A percentile compares a stretch with the other conserved stretches of the same genome.
phyloP scores from a whole-genome alignment of 257 asterid species.

The Salvia splendens region DNA sequence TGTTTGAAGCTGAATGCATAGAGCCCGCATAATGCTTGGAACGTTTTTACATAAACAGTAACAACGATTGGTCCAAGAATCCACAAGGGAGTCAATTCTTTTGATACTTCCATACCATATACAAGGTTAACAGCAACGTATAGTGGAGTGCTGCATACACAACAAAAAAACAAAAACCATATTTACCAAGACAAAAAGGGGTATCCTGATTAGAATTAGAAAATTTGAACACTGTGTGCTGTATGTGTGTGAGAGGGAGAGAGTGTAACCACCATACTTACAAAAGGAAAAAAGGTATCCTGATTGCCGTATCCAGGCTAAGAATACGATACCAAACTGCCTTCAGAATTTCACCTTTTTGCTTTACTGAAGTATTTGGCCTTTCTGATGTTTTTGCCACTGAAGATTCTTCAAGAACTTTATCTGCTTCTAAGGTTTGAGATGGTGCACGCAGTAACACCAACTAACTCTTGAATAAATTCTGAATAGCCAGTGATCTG shows the following conservation, averaged over 20 bases:
- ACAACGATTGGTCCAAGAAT: conserved; percentile 71
- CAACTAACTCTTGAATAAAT: conserved; percentile 64
- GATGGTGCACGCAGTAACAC: conserved; percentile 48
- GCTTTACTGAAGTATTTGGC: conserved; percentile 33
- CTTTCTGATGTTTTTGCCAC: conserved; percentile 39
- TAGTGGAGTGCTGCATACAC: conserved; percentile 63
- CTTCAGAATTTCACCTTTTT: conserved; percentile 36
- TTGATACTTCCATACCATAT: conserved; percentile 66
- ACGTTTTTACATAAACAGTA: conserved; percentile 57
- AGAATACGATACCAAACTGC: conserved; percentile 48
- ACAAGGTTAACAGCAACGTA: conserved; percentile 56
- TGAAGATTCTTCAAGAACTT: conserved; percentile 46
- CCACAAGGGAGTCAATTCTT: conserved; percentile 82
- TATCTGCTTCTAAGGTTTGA: conserved; percentile 36
- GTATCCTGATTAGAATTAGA: too few species aligned
- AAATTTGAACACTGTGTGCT: too few species aligned
- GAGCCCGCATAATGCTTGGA: conserved; percentile 52
- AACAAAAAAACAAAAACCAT: conserved; percentile 6
- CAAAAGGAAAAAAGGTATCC: conserved; percentile 63
- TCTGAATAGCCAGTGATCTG: conserved; percentile 50
- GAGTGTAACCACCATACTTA: conserved; percentile 42
- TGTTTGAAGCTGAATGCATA: conserved; percentile 67
- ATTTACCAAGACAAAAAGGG: background rate
- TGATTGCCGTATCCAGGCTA: conserved; percentile 61
- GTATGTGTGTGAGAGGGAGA: background rate